Evolutionary conservation across 2,329 filamentous ascomycete genomes (phyloP).

Genomic region (Phoma herbarum): DNA sequence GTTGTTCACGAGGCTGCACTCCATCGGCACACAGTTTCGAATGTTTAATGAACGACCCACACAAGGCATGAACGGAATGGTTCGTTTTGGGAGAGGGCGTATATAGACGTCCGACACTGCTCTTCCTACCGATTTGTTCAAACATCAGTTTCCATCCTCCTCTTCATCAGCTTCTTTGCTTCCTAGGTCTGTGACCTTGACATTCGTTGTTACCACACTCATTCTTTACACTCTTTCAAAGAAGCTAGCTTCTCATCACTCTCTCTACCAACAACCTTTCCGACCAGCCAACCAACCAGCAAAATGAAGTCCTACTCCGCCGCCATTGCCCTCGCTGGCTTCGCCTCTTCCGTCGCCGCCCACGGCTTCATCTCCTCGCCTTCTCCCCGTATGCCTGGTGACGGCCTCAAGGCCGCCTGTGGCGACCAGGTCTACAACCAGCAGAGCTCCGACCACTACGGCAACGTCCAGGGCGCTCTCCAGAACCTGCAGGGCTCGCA

Average conservation of each 20-base stretch:
- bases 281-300: constrained; percentile 28
- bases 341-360: constrained; percentile 59
- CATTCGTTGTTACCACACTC: constrained; percentile 49
- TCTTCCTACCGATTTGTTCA: constrained; percentile 15
- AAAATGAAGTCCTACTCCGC: constrained; percentile 57
- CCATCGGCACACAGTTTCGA: constrained; percentile 40
- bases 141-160: constrained; percentile 37
- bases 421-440: constrained; percentile 64
- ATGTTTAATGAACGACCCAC: constrained; percentile 50
- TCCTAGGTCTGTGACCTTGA: constrained; percentile 50
- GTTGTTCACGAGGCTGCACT: constrained; percentile 32
- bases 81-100: constrained; percentile 17
- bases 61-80: constrained; percentile 22
- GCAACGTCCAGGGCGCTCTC: constrained; percentile 65
- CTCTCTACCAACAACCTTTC: constrained; percentile 32
- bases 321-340: constrained; percentile 53
- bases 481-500: constrained; percentile 57
- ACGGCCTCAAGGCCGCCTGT: constrained; percentile 62
- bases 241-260: constrained; percentile 47
- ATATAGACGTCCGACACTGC: constrained; percentile 32
- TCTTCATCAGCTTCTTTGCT: constrained; percentile 38
- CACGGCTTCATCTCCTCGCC: constrained; percentile 64
- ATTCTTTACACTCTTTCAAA: constrained; percentile 42
- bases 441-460: constrained; percentile 63
- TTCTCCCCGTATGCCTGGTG: constrained; percentile 59